These are phyloP conservation scores for Rugosomyces carneus DNA, from an alignment of 1,284 basidiomycete species.

Conservation along the genomic window DNA sequence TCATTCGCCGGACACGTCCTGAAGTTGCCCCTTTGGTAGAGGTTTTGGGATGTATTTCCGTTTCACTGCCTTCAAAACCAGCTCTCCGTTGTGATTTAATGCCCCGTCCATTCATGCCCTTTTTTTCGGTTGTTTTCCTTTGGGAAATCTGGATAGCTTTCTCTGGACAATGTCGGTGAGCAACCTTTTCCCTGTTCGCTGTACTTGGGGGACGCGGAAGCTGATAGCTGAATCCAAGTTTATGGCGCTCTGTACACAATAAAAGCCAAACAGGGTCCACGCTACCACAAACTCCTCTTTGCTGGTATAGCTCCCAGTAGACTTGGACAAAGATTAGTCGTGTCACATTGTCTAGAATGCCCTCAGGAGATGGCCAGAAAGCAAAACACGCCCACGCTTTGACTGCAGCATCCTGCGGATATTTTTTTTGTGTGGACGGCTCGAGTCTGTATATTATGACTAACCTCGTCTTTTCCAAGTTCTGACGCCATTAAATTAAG, in stretches of 20 bases:
- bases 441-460: not conserved
- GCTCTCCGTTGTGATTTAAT: not conserved
- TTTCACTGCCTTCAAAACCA: conserved; percentile 2
- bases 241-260: conserved; percentile 16
- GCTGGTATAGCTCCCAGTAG: conserved; percentile 20
- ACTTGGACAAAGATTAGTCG: conserved; percentile 20
- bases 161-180: not conserved
- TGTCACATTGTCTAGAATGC: conserved; percentile 4
- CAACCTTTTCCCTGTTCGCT: not conserved
- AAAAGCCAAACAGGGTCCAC: not conserved
- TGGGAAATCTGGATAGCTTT: not conserved
- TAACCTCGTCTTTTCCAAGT: conserved; percentile 7
- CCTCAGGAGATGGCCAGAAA: conserved; percentile 5
- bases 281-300: not conserved
- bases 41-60: not conserved
- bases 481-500: conserved; percentile 1
- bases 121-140: not conserved
- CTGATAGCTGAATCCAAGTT: conserved; percentile 11
- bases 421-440: not conserved
- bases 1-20: not conserved
- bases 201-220: not conserved
- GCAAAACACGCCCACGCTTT: conserved; percentile 17
- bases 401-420: conserved; percentile 9
- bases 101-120: not conserved
- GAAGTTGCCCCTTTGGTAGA: not conserved